A percentile compares a stretch with the other conserved stretches of the same genome.
These are phyloP conservation scores for Nigrospora oryzae DNA, from an alignment of 2,329 filamentous ascomycete species.

Conservation along the genomic window DNA sequence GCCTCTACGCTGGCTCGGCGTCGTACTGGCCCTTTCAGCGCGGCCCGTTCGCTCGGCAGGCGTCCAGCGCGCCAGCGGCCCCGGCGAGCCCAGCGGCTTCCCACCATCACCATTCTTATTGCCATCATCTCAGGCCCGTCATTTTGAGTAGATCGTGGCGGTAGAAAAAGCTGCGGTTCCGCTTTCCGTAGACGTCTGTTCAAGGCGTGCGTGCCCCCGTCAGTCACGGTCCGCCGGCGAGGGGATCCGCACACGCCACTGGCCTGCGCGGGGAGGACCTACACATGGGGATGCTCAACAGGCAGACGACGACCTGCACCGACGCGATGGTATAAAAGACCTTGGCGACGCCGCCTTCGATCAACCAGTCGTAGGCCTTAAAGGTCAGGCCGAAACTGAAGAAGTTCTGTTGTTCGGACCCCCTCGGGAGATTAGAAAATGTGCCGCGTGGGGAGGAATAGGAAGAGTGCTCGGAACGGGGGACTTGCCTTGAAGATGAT, in stretches of 20 bases:
- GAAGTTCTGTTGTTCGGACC: conserved; percentile 49
- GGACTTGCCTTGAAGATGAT: conserved; percentile 65
- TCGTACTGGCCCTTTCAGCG: not conserved
- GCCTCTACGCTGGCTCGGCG: no score
- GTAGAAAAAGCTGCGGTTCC: conserved; percentile 65
- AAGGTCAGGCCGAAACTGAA: conserved; percentile 83
- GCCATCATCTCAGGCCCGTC: conserved; percentile 12
- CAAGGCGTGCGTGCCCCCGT: no score
- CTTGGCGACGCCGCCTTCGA: conserved; percentile 49
- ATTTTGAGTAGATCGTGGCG: conserved; percentile 62
- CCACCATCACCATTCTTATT: not conserved
- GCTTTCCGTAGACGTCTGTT: conserved; percentile 70
- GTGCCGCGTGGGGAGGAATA: no score
- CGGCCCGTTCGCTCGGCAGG: no score
- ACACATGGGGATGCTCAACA: conserved; percentile 71
- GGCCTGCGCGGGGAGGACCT: conserved; percentile 31
- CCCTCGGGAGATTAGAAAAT: no score
- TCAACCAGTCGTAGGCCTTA: conserved; percentile 77
- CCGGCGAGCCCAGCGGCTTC: not conserved
- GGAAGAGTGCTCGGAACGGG: no score
- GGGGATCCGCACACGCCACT: no score
- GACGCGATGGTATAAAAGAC: conserved; percentile 64
- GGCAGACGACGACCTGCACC: conserved; percentile 70
- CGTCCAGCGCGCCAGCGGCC: no score
- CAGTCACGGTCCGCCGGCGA: no score